phyloP scores from a whole-genome alignment of 805 yeast species.

The Ogataea kodamae region DNA sequence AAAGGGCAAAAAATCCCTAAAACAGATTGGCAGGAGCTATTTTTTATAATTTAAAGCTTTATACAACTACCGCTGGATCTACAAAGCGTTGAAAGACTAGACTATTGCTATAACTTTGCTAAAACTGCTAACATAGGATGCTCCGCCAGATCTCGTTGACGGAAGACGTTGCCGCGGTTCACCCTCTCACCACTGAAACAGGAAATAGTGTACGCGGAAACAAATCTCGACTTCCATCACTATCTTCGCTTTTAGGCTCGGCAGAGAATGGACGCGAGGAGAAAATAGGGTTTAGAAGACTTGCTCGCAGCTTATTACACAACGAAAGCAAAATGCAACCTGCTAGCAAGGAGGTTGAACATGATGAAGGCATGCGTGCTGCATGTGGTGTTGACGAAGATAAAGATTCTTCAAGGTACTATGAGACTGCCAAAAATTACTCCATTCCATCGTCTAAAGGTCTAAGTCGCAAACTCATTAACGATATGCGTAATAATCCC shows the following conservation, averaged over 20 bases:
- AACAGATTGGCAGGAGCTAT: slow-evolving; percentile 1
- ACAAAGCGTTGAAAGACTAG: slow-evolving; percentile 1
- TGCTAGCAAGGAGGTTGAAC: slow-evolving; percentile 12
- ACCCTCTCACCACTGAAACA: slow-evolving; percentile 13
- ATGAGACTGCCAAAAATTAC: slow-evolving; percentile 21
- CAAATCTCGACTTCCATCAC: slow-evolving; percentile 19
- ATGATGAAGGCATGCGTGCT: slow-evolving; percentile 10
- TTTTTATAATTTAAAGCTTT: slow-evolving; percentile 3
- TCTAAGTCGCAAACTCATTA: slow-evolving; percentile 16
- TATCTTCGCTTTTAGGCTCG: slow-evolving; percentile 20
- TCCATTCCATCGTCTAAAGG: slow-evolving; percentile 15
- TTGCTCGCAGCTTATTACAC: slow-evolving; percentile 26
- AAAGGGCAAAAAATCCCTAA: slow-evolving; percentile 9
- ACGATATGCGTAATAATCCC: slow-evolving; percentile 16
- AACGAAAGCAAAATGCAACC: slow-evolving; percentile 12
- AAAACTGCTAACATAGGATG: slow-evolving; percentile 7
- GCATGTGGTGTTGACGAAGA: slow-evolving; percentile 13
- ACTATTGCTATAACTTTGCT: slow-evolving; percentile 7
- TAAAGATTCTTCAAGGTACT: slow-evolving; percentile 16
- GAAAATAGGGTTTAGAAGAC: slow-evolving; percentile 23
- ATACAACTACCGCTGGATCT: slow-evolving; percentile 5
- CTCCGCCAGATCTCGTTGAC: slow-evolving; percentile 20
- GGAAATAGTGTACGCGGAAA: slow-evolving; percentile 12
- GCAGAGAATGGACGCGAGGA: slow-evolving; percentile 22
- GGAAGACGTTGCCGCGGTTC: slow-evolving; percentile 17